Evolutionary conservation across 495 filamentous ascomycete genomes (phyloP).

Genomic region (Tuber aestivum): DNA sequence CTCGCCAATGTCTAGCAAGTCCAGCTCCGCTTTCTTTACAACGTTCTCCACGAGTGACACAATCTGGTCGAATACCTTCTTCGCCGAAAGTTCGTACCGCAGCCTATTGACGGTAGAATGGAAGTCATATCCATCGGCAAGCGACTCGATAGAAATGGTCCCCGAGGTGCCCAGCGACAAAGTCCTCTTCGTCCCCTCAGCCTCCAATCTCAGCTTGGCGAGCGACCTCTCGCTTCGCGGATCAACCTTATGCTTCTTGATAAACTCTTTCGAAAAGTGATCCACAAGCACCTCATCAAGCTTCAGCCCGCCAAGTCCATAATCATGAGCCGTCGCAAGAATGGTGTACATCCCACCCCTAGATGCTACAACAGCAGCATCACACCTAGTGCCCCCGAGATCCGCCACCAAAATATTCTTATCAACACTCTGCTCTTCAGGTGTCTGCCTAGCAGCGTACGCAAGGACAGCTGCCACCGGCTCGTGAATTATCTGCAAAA

Average conservation of each 20-base stretch:
- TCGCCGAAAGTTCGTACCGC: conserved; percentile 82
- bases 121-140: conserved; percentile 85
- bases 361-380: conserved; percentile 81
- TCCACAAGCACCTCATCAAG: conserved; percentile 88
- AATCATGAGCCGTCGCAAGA: conserved; percentile 89
- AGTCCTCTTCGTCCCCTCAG: conserved; percentile 83
- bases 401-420: conserved; percentile 91
- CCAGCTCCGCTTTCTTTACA: conserved; percentile 85
- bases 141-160: conserved; percentile 79
- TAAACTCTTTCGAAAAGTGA: conserved; percentile 96
- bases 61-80: conserved; percentile 79
- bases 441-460: conserved; percentile 68
- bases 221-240: conserved; percentile 74
- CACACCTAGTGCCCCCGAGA: conserved; percentile 84
- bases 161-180: conserved; percentile 81
- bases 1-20: conserved; percentile 89
- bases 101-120: conserved; percentile 84
- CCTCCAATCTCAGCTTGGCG: conserved; percentile 87
- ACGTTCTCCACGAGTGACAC: conserved; percentile 74
- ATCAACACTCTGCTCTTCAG: conserved; percentile 58
- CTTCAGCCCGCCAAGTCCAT: conserved; percentile 73
- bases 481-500: conserved; percentile 88
- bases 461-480: conserved; percentile 87
- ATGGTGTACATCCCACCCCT: conserved; percentile 95
- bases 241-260: conserved; percentile 87